These are phyloP conservation scores for Apiospora hydei DNA, from an alignment of 2,329 filamentous ascomycete species.

Conservation along the genomic window DNA sequence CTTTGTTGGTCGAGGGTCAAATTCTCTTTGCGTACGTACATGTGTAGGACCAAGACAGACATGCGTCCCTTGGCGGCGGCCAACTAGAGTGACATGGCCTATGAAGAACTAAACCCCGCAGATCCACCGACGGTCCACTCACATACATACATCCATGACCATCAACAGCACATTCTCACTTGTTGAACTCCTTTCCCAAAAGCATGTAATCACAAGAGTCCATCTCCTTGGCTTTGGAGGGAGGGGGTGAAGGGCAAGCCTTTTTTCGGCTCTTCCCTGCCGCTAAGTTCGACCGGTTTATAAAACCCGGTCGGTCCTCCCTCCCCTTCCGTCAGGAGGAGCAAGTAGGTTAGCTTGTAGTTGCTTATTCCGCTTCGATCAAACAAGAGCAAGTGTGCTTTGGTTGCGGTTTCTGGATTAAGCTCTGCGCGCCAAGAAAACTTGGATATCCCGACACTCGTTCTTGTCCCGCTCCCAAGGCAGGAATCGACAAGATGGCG, in stretches of 20 bases:
- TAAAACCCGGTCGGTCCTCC: neutral
- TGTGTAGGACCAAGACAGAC: neutral
- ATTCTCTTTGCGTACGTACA: neutral
- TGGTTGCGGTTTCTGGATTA: neutral
- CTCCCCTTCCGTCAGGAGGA: neutral
- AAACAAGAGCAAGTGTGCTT: neutral
- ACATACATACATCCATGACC: neutral
- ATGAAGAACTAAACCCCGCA: slow-evolving; percentile 8
- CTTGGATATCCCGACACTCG: neutral
- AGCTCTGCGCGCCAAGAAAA: neutral
- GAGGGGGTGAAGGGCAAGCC: neutral
- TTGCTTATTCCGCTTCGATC: neutral
- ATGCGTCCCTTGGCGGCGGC: neutral
- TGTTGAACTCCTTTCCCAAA: neutral
- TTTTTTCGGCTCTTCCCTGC: slow-evolving; percentile 6
- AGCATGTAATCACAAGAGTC: neutral
- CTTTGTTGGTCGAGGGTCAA: neutral
- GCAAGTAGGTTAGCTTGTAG: neutral
- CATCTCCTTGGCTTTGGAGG: neutral
- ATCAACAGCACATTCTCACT: neutral
- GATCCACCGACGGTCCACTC: neutral
- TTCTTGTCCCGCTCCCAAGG: neutral
- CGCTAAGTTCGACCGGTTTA: neutral
- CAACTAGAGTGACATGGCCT: slow-evolving; percentile 8
- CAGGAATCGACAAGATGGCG: neutral